A percentile compares a stretch with the other conserved stretches of the same genome.
These are phyloP conservation scores for Irineochytrium annulatum DNA, from an alignment of 192 early-diverging fungal species.

Conservation along the genomic window DNA sequence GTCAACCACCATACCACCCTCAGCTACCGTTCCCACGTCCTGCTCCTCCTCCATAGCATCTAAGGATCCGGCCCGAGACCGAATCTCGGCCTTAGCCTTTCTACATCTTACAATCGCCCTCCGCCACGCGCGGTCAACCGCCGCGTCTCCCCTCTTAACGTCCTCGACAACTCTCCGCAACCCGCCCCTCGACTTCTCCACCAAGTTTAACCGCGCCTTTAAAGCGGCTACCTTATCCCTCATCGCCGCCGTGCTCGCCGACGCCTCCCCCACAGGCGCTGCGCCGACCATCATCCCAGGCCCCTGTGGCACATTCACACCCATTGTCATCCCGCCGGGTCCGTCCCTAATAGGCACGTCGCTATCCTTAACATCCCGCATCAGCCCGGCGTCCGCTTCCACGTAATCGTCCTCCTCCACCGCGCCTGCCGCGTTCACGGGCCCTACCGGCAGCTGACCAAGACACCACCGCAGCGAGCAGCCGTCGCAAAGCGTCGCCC, in stretches of 20 bases:
- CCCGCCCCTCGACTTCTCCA: neutral
- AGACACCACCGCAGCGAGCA: constrained; percentile 18
- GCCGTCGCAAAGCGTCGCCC: constrained; percentile 9
- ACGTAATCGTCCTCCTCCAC: neutral
- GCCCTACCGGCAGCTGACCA: neutral
- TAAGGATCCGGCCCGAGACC: too few relatives aligned
- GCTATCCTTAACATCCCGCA: too few relatives aligned
- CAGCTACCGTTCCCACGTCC: too few relatives aligned
- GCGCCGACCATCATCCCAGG: neutral
- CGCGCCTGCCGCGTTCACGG: neutral
- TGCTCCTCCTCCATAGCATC: too few relatives aligned
- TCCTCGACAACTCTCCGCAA: constrained; percentile 11
- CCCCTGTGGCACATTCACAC: neutral
- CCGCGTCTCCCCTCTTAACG: constrained; percentile 18
- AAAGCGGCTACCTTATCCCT: neutral
- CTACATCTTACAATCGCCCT: constrained; percentile 22
- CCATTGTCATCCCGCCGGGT: neutral
- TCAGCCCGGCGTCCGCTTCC: neutral
- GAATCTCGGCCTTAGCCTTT: too few relatives aligned
- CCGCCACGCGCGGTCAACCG: constrained; percentile 20
- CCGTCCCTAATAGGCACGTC: neutral
- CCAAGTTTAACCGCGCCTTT: neutral
- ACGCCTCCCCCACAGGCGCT: neutral
- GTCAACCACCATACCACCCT: too few relatives aligned
- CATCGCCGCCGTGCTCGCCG: neutral